Conservation (phyloP, 768 basidiomycete genomes). For the Boletus huronensis region DNA sequence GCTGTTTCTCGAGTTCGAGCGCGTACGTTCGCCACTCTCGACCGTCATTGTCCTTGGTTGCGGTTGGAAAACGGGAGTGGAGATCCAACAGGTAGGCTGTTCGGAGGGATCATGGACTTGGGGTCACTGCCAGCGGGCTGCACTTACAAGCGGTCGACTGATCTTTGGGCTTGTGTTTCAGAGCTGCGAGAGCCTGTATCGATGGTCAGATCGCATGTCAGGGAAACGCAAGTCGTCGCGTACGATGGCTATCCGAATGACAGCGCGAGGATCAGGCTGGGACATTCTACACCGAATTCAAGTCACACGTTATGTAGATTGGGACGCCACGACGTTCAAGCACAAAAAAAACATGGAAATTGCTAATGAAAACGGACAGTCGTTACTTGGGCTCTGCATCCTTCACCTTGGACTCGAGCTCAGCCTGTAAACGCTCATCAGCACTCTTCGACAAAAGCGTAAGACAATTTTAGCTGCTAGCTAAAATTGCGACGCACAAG, state of each 20-base stretch:
- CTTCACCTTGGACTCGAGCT: conserved; percentile 30
- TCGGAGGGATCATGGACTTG: background rate
- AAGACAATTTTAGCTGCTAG: conserved; percentile 12
- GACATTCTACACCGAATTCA: conserved; percentile 1
- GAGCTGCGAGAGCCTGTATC: conserved; percentile 17
- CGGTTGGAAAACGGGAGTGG: conserved; percentile 23
- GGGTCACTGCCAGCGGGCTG: too few species aligned
- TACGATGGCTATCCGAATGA: conserved; percentile 26
- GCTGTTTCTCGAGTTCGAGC: conserved; percentile 28
- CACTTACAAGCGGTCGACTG: conserved; percentile 23
- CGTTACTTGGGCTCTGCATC: conserved; percentile 20
- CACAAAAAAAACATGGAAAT: background rate
- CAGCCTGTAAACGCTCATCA: conserved; percentile 22
- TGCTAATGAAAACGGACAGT: conserved; percentile 9
- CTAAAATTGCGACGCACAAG: conserved; percentile 26
- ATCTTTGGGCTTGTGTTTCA: conserved; percentile 27
- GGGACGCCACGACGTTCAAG: background rate
- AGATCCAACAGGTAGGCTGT: conserved; percentile 30
- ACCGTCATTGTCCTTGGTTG: background rate
- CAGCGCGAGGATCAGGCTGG: conserved; percentile 7
- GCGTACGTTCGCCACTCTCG: conserved; percentile 27
- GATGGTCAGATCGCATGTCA: background rate
- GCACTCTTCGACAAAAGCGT: conserved; percentile 10
- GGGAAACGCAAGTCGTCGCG: background rate
- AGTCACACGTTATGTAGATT: background rate